Percentiles rank a stretch among this genome's conserved stretches.
These are phyloP conservation scores for Gnomoniopsis sp. DNA, from an alignment of 2,329 filamentous ascomycete genomes.

Conservation along the genomic window DNA sequence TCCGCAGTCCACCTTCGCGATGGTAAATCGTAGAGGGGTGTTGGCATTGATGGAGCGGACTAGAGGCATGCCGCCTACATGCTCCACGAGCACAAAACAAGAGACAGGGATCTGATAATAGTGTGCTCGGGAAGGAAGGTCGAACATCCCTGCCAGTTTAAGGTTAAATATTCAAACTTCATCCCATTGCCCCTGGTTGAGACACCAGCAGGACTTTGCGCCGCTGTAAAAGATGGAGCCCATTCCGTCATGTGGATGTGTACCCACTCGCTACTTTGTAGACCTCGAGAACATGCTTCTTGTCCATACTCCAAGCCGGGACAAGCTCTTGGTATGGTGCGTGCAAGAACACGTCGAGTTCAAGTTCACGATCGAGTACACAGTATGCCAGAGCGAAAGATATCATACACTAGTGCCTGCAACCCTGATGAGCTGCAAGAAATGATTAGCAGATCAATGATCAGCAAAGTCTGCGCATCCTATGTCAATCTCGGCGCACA, in stretches of 20 bases:
- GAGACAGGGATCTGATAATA: slow-evolving; percentile 3
- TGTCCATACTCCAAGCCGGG: neutral
- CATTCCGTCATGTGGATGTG: neutral
- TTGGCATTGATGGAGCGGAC: slow-evolving; percentile 4
- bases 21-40: neutral
- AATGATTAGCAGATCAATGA: neutral
- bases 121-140: neutral
- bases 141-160: slow-evolving; percentile 7
- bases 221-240: neutral
- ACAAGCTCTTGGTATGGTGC: neutral
- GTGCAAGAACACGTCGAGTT: neutral
- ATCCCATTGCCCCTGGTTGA: neutral
- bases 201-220: neutral
- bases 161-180: slow-evolving; percentile 6
- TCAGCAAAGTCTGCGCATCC: slow-evolving; percentile 8
- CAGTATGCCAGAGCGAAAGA: neutral
- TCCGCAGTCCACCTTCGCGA: neutral
- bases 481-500: slow-evolving; percentile 10
- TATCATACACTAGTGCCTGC: neutral
- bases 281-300: neutral
- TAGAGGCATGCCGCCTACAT: slow-evolving; percentile 11
- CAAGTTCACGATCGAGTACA: neutral
- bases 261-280: neutral
- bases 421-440: slow-evolving; percentile 7
- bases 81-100: slow-evolving; percentile 12